phyloP scores from a whole-genome alignment of 1,284 basidiomycete genomes.

The Rhodotorula sp. region DNA sequence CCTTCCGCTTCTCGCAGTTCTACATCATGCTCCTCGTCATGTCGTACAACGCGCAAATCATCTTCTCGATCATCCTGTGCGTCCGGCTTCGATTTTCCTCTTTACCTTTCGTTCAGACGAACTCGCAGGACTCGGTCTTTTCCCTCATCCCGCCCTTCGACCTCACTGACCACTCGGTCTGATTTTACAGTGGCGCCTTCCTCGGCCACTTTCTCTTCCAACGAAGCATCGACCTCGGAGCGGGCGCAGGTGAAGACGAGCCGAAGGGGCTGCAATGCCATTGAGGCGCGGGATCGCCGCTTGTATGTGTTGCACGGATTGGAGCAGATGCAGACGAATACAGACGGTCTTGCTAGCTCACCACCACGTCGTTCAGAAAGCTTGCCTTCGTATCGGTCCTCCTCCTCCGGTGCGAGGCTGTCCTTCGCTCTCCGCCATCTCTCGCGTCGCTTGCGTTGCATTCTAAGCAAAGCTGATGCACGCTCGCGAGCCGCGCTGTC shows the following conservation, averaged over 20 bases:
- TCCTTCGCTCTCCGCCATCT: not conserved
- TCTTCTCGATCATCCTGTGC: constrained; percentile 37
- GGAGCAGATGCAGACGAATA: not conserved
- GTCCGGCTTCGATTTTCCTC: not conserved
- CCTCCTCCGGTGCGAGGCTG: not conserved
- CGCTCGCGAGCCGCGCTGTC: too few species aligned
- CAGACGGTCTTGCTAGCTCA: too few species aligned
- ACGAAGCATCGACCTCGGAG: constrained; percentile 30
- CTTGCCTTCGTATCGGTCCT: not conserved
- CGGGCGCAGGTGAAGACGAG: constrained; percentile 14
- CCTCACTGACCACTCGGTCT: not conserved
- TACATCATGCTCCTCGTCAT: constrained; percentile 38
- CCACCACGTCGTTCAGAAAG: too few species aligned
- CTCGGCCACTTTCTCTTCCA: constrained; percentile 42
- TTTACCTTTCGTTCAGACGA: not conserved
- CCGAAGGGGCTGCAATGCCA: constrained; percentile 40
- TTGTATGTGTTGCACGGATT: too few species aligned
- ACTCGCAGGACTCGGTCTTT: not conserved
- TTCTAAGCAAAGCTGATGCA: too few species aligned
- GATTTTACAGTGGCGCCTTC: constrained; percentile 38
- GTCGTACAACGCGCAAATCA: constrained; percentile 41
- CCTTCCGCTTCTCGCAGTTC: constrained; percentile 7
- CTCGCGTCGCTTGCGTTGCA: not conserved
- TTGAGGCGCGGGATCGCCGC: constrained; percentile 1
- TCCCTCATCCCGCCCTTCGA: not conserved